These are phyloP conservation scores for Stromatinia cepivora DNA, from an alignment of 2,329 filamentous ascomycete species.

Conservation along the genomic window DNA sequence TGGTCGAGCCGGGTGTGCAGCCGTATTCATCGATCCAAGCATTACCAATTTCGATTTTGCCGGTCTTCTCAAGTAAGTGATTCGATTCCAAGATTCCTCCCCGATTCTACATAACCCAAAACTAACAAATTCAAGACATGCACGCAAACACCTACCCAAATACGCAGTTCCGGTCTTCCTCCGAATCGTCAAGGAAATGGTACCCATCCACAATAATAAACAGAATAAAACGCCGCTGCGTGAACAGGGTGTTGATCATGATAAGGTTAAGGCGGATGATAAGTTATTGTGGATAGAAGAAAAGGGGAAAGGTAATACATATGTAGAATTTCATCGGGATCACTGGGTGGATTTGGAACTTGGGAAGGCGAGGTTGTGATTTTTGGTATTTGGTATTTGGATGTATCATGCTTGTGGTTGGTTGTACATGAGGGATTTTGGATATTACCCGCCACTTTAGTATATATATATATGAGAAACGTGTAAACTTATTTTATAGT, in stretches of 20 bases:
- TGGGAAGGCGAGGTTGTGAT: constrained; percentile 49
- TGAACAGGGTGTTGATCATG: constrained; percentile 64
- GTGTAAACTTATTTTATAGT: too few relatives aligned
- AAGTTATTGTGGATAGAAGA: constrained; percentile 58
- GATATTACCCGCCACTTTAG: too few relatives aligned
- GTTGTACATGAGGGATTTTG: background rate
- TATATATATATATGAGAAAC: too few relatives aligned
- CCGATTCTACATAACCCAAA: background rate
- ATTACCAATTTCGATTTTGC: constrained; percentile 58
- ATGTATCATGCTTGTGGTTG: background rate
- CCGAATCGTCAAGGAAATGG: constrained; percentile 57
- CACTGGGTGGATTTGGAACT: constrained; percentile 58
- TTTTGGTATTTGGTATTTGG: background rate
- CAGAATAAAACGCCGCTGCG: constrained; percentile 74
- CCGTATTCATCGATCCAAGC: constrained; percentile 57
- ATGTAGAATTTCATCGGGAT: constrained; percentile 56
- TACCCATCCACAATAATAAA: constrained; percentile 74
- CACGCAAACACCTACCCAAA: constrained; percentile 60
- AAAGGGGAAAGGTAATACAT: constrained; percentile 53
- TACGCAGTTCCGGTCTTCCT: constrained; percentile 78
- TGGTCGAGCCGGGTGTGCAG: constrained; percentile 66
- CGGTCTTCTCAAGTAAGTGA: constrained; percentile 53
- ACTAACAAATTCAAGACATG: constrained; percentile 45
- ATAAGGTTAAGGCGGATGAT: constrained; percentile 47
- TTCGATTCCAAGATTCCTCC: background rate